Evolutionary conservation across 805 yeast genomes (phyloP).

Genomic region (Suhomyces canberraensis): DNA sequence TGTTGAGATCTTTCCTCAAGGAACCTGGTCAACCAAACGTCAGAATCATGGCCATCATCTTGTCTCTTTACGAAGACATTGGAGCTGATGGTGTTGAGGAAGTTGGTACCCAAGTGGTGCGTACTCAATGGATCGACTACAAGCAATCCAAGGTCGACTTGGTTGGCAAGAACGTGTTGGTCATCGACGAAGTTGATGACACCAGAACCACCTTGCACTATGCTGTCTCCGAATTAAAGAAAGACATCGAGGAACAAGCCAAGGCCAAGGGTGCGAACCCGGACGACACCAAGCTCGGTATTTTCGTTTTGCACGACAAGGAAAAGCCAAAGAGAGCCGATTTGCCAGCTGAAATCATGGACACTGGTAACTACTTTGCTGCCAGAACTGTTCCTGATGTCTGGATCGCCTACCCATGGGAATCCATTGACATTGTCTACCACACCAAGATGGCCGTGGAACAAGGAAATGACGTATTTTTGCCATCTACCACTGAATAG

Average conservation of each 20-base stretch:
- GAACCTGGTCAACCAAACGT: conserved; percentile 84
- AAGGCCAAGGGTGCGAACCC: conserved; percentile 48
- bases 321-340: conserved; percentile 68
- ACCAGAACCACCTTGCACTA: conserved; percentile 82
- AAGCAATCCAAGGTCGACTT: conserved; percentile 57
- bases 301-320: conserved; percentile 78
- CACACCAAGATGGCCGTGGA: conserved; percentile 69
- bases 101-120: conserved; percentile 60
- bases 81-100: conserved; percentile 46
- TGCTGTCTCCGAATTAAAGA: conserved; percentile 69
- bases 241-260: conserved; percentile 64
- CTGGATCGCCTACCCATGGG: conserved; percentile 92
- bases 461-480: conserved; percentile 67
- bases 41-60: conserved; percentile 90
- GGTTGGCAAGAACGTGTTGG: conserved; percentile 66
- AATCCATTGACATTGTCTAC: conserved; percentile 67
- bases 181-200: conserved; percentile 84
- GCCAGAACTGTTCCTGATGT: conserved; percentile 73
- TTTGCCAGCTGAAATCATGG: conserved; percentile 60
- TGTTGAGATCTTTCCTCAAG: conserved; percentile 87
- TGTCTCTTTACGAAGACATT: conserved; percentile 80
- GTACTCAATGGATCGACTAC: conserved; percentile 85
- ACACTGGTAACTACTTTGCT: conserved; percentile 62
- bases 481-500: conserved; percentile 29
- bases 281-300: conserved; percentile 58